phyloP scores from a whole-genome alignment of 352 stramenopile species.

The Phytophthora hybrid region DNA sequence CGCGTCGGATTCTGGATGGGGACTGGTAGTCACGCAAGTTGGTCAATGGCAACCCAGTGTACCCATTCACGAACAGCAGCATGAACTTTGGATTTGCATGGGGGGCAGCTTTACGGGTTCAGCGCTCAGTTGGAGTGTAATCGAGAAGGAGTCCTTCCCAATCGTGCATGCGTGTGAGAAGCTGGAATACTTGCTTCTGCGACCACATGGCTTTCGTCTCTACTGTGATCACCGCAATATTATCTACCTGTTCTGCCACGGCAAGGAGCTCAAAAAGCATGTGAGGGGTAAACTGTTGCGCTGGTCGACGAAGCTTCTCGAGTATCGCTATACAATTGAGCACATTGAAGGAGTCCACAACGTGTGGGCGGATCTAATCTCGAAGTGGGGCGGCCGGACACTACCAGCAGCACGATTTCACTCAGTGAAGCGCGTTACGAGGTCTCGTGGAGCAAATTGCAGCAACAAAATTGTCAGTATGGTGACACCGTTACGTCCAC shows the following conservation, averaged over 20 bases:
- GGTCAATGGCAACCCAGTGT: background rate
- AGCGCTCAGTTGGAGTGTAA: conserved; percentile 29
- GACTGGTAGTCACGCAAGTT: conserved; percentile 23
- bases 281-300: conserved; percentile 3
- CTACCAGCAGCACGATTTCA: background rate
- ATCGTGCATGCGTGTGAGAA: conserved; percentile 12
- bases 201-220: conserved; percentile 5
- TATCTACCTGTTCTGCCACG: conserved; percentile 1
- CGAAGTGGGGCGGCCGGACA: conserved; percentile 15
- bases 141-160: conserved; percentile 18
- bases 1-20: conserved; percentile 12
- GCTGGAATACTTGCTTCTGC: conserved; percentile 3
- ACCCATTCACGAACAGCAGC: background rate
- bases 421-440: conserved; percentile 5
- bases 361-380: background rate
- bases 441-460: background rate
- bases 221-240: conserved; percentile 24
- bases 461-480: background rate
- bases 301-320: conserved; percentile 17
- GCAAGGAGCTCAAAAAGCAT: background rate
- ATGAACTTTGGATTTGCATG: conserved; percentile 12
- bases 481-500: background rate
- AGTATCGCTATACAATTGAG: conserved; percentile 22
- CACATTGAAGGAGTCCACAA: conserved; percentile 25
- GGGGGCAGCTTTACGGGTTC: conserved; percentile 5